Evolutionary conservation across 148 eudicot genomes (phyloP).

Genomic region (Rhododendron williamsianum): DNA sequence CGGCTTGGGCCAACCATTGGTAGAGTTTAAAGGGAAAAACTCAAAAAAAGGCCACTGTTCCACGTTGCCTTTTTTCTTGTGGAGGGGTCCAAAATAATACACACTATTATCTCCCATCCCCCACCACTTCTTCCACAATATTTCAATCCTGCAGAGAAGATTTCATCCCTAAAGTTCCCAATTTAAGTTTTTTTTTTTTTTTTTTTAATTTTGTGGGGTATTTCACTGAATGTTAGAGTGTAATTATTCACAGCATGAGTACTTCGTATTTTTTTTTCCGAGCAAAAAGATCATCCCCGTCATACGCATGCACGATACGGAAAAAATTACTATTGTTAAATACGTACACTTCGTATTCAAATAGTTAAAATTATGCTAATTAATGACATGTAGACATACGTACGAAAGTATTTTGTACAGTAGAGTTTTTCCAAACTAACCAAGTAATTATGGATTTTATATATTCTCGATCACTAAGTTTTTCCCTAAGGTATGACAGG

Average conservation of each 20-base stretch:
- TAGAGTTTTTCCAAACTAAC: neutral
- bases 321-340: no score
- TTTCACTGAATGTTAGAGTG: neutral
- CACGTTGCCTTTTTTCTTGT: neutral
- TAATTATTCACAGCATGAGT: neutral
- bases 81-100: neutral
- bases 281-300: no score
- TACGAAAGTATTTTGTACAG: neutral
- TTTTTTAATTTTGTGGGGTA: neutral
- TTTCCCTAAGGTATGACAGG: neutral
- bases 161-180: neutral
- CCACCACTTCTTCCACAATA: neutral
- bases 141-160: neutral
- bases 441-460: neutral
- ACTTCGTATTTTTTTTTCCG: neutral
- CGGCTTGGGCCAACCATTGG: neutral
- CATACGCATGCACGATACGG: no score
- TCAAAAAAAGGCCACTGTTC: neutral
- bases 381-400: no score
- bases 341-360: no score
- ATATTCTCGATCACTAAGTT: neutral
- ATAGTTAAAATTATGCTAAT: no score
- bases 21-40: neutral
- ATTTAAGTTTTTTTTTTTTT: neutral
- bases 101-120: neutral